phyloP scores from a whole-genome alignment of 2,329 filamentous ascomycete genomes.

The Camillea tinctor region DNA sequence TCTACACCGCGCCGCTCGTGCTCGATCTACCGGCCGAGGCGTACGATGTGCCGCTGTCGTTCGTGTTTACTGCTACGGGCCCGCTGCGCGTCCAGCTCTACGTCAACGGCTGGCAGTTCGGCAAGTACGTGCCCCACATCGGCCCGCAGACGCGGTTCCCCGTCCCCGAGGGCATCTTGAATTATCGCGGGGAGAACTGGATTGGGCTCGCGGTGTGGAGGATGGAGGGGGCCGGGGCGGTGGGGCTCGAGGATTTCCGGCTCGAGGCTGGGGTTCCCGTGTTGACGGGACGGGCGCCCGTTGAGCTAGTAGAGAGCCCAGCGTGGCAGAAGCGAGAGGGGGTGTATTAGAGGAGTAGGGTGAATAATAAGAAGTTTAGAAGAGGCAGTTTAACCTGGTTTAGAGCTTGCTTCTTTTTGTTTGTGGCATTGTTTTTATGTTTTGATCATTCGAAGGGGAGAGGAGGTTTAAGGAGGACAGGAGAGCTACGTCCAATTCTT shows the following conservation, averaged over 20 bases:
- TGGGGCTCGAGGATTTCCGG: slow-evolving; percentile 46
- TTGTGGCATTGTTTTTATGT: too few species aligned
- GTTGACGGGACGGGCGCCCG: slow-evolving; percentile 19
- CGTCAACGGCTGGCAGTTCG: slow-evolving; percentile 75
- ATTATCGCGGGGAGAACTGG: slow-evolving; percentile 70
- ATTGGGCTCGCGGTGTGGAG: slow-evolving; percentile 69
- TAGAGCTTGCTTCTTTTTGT: too few species aligned
- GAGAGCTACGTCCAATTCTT: too few species aligned
- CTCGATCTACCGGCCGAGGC: slow-evolving; percentile 49
- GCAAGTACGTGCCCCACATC: slow-evolving; percentile 59
- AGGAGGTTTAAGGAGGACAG: too few species aligned
- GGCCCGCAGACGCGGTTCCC: slow-evolving; percentile 72
- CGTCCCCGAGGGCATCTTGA: slow-evolving; percentile 70
- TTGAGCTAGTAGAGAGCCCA: slow-evolving; percentile 17
- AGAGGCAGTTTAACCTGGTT: too few species aligned
- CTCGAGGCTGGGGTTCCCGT: slow-evolving; percentile 43
- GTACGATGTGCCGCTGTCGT: slow-evolving; percentile 62
- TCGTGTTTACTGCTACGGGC: slow-evolving; percentile 47
- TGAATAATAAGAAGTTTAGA: too few species aligned
- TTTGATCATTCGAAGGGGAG: too few species aligned
- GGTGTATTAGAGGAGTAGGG: neutral
- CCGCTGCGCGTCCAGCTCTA: slow-evolving; percentile 53
- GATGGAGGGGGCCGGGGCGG: slow-evolving; percentile 42
- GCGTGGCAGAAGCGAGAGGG: slow-evolving; percentile 11
- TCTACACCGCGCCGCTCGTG: slow-evolving; percentile 55